phyloP scores from a whole-genome alignment of 139 green algal species.

The Picochlorum sp. region DNA sequence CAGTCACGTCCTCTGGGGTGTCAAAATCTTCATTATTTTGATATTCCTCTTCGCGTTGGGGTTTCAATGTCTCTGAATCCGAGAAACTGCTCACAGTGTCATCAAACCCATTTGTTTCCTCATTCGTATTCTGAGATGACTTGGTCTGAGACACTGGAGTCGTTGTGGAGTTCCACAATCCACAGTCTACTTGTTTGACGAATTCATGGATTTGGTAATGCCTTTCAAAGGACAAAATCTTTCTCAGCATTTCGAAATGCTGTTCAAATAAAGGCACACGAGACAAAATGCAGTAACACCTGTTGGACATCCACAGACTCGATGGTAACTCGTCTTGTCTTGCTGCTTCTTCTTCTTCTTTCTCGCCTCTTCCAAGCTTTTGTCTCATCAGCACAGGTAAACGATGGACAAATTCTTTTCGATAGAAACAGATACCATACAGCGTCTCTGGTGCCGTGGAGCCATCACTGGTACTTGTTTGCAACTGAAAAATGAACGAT shows the following conservation, averaged over 20 bases:
- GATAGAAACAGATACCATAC: conserved; percentile 77
- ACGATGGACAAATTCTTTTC: conserved; percentile 67
- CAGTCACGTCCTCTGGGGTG: not conserved
- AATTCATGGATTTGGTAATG: conserved; percentile 61
- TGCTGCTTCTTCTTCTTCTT: conserved; percentile 1
- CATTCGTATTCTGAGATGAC: not conserved
- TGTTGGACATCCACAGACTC: conserved; percentile 58
- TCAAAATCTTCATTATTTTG: not conserved
- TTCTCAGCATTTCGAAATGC: conserved; percentile 81
- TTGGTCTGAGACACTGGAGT: not conserved
- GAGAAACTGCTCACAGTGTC: not conserved
- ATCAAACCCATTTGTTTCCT: not conserved
- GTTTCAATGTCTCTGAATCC: not conserved
- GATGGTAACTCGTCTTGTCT: conserved; percentile 30
- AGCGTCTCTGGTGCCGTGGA: conserved; percentile 38
- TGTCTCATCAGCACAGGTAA: conserved; percentile 45
- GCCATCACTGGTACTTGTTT: conserved; percentile 42
- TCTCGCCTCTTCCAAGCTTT: conserved; percentile 23
- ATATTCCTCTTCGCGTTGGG: not conserved
- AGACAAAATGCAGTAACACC: conserved; percentile 84
- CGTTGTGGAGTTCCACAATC: not conserved
- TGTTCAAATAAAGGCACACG: conserved; percentile 82
- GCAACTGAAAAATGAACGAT: conserved; percentile 68
- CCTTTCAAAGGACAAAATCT: conserved; percentile 71
- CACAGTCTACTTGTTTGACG: conserved; percentile 25